Evolutionary conservation across 139 green algal genomes (phyloP).

Genomic region (Picochlorum costavermella): DNA sequence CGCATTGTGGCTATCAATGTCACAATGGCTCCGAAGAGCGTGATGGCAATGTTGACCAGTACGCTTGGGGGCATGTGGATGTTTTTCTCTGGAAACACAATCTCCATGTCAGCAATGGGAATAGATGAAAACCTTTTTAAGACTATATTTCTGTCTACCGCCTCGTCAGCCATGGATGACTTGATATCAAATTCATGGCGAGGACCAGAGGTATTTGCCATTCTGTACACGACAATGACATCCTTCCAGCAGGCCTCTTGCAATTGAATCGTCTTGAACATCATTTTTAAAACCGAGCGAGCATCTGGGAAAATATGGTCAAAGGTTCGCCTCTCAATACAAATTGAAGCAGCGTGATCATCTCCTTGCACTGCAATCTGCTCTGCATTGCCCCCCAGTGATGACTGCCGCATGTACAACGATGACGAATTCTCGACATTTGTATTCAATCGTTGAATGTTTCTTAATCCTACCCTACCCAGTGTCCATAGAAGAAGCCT

Average conservation of each 20-base stretch:
- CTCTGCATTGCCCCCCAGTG: background rate
- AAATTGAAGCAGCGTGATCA: constrained; percentile 11
- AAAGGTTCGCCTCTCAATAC: constrained; percentile 22
- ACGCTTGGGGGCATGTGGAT: constrained; percentile 8
- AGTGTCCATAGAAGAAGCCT: constrained; percentile 8
- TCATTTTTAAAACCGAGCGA: constrained; percentile 34
- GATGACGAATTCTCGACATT: background rate
- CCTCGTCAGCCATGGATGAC: constrained; percentile 4
- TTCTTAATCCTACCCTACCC: background rate
- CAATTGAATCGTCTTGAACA: constrained; percentile 42
- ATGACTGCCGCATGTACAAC: background rate
- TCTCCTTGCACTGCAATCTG: background rate
- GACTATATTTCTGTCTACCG: constrained; percentile 47
- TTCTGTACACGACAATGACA: constrained; percentile 64
- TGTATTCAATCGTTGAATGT: too few relatives aligned
- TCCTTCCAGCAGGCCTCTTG: constrained; percentile 63
- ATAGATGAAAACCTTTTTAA: constrained; percentile 64
- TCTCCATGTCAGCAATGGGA: constrained; percentile 69
- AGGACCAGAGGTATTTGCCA: background rate
- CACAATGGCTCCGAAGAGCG: background rate
- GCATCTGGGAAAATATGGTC: constrained; percentile 39
- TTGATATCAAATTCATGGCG: constrained; percentile 21
- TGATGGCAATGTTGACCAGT: constrained; percentile 8
- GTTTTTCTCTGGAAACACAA: constrained; percentile 70
- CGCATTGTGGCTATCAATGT: constrained; percentile 2